Base-by-base conservation (phyloP, 2,329 filamentous ascomycete species). In the Fusarium compactum region DNA sequence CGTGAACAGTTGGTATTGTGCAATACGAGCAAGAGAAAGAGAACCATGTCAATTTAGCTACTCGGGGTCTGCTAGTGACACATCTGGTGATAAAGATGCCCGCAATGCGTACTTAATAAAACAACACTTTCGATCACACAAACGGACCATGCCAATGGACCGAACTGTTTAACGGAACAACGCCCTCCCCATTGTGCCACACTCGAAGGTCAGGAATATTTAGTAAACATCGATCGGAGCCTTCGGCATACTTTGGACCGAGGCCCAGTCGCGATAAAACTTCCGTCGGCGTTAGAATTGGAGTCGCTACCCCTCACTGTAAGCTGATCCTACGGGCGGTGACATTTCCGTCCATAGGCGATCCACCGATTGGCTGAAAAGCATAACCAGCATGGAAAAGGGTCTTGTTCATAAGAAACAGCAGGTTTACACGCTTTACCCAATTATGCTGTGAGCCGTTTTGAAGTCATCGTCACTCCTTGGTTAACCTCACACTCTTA, bases 401-500 rank as follows among this genome's bases (percentile, higher is more conserved):
- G 6, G 24, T 27, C 11, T n/a, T 8, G 9, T 10, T n/a, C 44
- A 27, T 14, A 27, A 46, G 14, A 7, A 10, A 16, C 5, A 44
- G 15, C 14, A 24, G 11, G 6, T 22, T 24, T 44, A 44, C 10
- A 10, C 22, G 22, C 20, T 44, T 10, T 24, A 16, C 10, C 8
- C 15, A 44, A 22, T 44, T 24, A 44, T 16, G 15, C 2, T 16
- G 22, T 11, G 2, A 38, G 0, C 9, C 5, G 15, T 0, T 6
- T 22, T 8, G 15, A 16, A 44, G 6, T 10, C 5, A 22, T 22
- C 4, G 1, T 16, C 22, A 4, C n/a, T 24, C 2, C 8, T 44
- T 38, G 18, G 0, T n/a, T n/a, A n/a, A n/a, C 34, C 34, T n/a
- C 24, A 46, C 4, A 46, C 11, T 27, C 3, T 5, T 12, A 3